Conservation (phyloP, 768 basidiomycete species). For the Amanita rimosa region DNA sequence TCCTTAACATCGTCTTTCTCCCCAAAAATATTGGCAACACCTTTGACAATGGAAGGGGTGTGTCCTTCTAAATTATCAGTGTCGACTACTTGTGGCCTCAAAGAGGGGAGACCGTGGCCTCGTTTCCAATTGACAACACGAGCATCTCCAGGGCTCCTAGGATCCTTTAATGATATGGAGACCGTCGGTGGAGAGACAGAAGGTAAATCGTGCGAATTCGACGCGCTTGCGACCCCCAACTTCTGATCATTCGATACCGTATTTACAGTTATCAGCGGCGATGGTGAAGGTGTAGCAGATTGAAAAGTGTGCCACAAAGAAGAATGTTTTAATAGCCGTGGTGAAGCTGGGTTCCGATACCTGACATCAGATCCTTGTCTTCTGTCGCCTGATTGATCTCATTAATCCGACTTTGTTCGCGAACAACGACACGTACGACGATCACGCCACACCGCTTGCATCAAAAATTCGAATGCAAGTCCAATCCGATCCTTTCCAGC, state of each 20-base stretch:
- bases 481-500: conserved; percentile 59
- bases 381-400: conserved; percentile 2
- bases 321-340: conserved; percentile 38
- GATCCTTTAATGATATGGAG: not conserved
- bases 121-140: not conserved
- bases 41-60: not conserved
- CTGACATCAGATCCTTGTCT: conserved; percentile 15
- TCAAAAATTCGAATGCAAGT: conserved; percentile 61
- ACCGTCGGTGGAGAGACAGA: not conserved
- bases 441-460: conserved; percentile 50
- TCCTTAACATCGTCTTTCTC: conserved; percentile 19
- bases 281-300: conserved; percentile 38
- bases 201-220: not conserved
- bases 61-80: not conserved
- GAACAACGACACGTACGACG: conserved; percentile 24
- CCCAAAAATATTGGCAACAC: conserved; percentile 9
- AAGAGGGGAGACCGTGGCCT: not conserved
- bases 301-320: conserved; percentile 47
- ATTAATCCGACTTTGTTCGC: not conserved
- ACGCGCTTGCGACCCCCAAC: not conserved
- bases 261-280: conserved; percentile 22
- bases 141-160: not conserved
- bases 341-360: conserved; percentile 66
- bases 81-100: not conserved
- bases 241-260: conserved; percentile 11